Base-by-base conservation (phyloP, 2,329 filamentous ascomycete species). In the Phialophora verrucosa region DNA sequence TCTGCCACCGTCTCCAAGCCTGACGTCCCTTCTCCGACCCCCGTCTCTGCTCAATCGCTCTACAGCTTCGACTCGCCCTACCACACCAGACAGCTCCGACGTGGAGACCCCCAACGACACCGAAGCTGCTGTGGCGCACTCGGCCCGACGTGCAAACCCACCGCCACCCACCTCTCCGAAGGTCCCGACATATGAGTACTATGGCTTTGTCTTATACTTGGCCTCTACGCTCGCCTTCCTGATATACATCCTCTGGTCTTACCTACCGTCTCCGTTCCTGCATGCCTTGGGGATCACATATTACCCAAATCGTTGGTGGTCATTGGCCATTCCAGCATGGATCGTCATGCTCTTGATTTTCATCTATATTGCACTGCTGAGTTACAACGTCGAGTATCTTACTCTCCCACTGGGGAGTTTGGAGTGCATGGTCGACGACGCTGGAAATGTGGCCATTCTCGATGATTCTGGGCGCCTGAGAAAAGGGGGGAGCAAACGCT, bases 131-230 rank as follows among this genome's bases (percentile, higher is more conserved):
- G 86, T 90, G 44, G 84, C 88, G 31, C 84, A 80, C 75, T 88
- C 85, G 31, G 88, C 84, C 63, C 83, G 81, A 58, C 83, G 82
- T 73, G 85, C 82, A 68, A 85, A 83, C 68, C 89, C 86, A 1
- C 87, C 97, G 20, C 92, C 93, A 5, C 90, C 92, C 63, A 93
- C 93, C 1, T 90, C 90, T 62, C 95, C 95, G 1, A 93, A 95
- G 76, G 93, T 99, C 2, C 95, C 95, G n/a, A 99, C 95, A 0
- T 98, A 99, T 81, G 95, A 99, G 77, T 99, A 98, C 86, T 98
- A 98, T 78, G 95, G 95, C 76, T 99, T 99, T 80, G 94, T 96
- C 62, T 86, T 99, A 58, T 98, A 99, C 81, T 85, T 99, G 47
- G 92, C 94, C 75, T 93, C 90, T 69, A 92, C 90, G 25, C 83